Conservation (phyloP, 345 rosid genomes). For the Kernera saxatilis region DNA sequence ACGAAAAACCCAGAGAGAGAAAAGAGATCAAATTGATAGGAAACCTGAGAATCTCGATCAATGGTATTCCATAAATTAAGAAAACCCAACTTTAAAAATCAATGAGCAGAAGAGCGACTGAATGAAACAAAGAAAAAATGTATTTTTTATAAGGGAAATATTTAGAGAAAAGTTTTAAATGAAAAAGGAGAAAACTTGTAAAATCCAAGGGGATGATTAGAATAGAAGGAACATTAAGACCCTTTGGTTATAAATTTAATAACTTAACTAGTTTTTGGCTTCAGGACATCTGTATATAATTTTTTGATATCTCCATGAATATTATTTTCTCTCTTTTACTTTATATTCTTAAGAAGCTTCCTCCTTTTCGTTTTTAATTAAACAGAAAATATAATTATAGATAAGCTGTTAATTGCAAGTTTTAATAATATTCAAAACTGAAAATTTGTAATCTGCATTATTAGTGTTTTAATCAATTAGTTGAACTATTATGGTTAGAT, state of each 20-base stretch:
- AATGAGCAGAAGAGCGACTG: constrained; percentile 26
- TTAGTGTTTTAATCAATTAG: background rate
- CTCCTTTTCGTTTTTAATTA: background rate
- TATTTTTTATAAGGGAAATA: background rate
- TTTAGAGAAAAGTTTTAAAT: background rate
- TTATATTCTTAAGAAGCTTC: background rate
- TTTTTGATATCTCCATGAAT: background rate
- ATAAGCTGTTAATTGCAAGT: background rate
- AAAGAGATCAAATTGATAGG: constrained; percentile 4
- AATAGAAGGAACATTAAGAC: background rate
- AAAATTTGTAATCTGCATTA: background rate
- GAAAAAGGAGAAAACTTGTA: background rate
- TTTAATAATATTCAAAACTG: background rate
- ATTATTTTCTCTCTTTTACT: constrained; percentile 7
- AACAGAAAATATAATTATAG: background rate
- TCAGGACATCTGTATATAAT: background rate
- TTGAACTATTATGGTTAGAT: background rate
- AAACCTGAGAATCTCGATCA: constrained; percentile 40
- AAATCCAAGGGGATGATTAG: constrained; percentile 1
- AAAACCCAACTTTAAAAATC: constrained; percentile 23
- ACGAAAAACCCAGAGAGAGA: background rate
- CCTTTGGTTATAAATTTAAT: background rate
- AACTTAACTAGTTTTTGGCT: background rate
- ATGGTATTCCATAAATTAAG: constrained; percentile 35
- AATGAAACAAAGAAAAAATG: constrained; percentile 4